A percentile compares a stretch with the other conserved stretches of the same genome.
phyloP scores from a whole-genome alignment of 352 stramenopile species.

The Globisporangium cylindrosporum region DNA sequence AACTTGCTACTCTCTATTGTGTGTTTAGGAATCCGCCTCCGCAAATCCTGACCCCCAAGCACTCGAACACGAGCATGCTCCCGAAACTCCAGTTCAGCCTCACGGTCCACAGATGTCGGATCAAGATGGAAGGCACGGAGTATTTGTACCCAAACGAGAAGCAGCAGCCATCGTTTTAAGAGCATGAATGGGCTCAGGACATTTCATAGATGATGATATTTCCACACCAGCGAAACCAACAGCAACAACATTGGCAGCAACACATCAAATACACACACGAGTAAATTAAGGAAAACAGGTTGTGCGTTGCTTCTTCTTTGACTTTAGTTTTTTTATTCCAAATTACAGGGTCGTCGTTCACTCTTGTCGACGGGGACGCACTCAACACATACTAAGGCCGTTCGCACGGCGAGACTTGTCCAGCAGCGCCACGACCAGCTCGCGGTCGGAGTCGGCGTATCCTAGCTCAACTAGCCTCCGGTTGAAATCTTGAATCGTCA shows the following conservation, averaged over 20 bases:
- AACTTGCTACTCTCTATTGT: background rate
- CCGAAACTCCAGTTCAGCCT: constrained; percentile 78
- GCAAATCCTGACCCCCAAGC: constrained; percentile 37
- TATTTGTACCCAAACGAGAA: constrained; percentile 48
- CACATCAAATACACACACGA: background rate
- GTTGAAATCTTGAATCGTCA: constrained; percentile 59
- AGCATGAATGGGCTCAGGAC: background rate
- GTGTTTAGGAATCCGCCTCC: constrained; percentile 22
- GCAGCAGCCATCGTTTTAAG: constrained; percentile 8
- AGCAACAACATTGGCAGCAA: background rate
- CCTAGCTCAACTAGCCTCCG: constrained; percentile 56
- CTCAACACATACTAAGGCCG: constrained; percentile 7
- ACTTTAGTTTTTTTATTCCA: constrained; percentile 16
- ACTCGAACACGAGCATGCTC: constrained; percentile 53
- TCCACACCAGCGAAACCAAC: background rate
- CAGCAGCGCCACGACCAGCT: constrained; percentile 53
- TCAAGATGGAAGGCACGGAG: constrained; percentile 77
- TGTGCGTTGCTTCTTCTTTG: background rate
- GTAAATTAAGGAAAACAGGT: constrained; percentile 7
- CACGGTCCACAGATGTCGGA: constrained; percentile 75
- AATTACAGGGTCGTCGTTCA: constrained; percentile 15
- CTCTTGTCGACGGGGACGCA: background rate
- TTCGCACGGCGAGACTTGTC: constrained; percentile 39
- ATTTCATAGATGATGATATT: background rate
- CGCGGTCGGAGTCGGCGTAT: constrained; percentile 53